Evolutionary conservation across 2,329 filamentous ascomycete genomes (phyloP).

Genomic region (Fusarium circinatum): DNA sequence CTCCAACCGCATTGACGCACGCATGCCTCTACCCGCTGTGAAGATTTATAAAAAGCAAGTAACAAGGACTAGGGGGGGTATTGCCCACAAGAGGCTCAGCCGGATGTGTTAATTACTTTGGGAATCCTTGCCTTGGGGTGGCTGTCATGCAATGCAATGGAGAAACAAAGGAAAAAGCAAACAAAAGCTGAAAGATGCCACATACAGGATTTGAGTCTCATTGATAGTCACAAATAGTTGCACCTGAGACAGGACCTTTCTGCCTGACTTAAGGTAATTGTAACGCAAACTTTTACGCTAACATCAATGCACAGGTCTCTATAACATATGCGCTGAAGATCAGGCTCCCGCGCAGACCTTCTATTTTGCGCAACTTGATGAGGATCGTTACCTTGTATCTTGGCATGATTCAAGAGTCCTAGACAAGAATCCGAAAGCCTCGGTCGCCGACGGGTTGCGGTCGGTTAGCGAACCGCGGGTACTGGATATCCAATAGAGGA

Average conservation of each 20-base stretch:
- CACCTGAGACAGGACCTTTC: not conserved
- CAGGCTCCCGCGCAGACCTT: not conserved
- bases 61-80: not conserved
- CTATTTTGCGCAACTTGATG: not conserved
- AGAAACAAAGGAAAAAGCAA: conserved; percentile 18
- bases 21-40: conserved; percentile 23
- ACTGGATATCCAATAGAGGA: conserved; percentile 18
- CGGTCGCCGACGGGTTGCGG: conserved; percentile 39
- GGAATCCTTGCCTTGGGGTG: conserved; percentile 28
- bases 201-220: not conserved
- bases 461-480: conserved; percentile 31
- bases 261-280: conserved; percentile 4
- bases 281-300: not conserved
- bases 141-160: conserved; percentile 28
- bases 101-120: not conserved
- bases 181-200: conserved; percentile 13
- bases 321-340: not conserved
- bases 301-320: not conserved
- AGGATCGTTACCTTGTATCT: not conserved
- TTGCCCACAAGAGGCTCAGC: not conserved
- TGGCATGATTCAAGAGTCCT: conserved; percentile 18
- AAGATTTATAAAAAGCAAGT: conserved; percentile 9
- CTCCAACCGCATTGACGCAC: conserved; percentile 16
- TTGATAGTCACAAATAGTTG: not conserved
- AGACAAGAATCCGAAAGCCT: not conserved